Conservation (phyloP, 306 rosid species). For the Glycyrrhiza uralensis region DNA sequence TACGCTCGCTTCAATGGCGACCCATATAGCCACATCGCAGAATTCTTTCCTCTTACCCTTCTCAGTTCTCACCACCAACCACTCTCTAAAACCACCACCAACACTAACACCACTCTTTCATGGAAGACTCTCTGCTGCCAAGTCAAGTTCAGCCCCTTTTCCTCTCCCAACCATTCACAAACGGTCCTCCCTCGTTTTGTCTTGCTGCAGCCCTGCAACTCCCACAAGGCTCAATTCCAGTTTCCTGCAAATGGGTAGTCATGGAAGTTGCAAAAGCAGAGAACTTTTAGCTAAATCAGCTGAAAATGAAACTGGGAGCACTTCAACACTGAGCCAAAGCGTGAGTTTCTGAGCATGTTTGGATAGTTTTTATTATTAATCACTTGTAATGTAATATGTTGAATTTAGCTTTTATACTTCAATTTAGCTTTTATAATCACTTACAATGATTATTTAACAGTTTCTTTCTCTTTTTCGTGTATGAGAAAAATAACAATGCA, state of each 20-base stretch:
- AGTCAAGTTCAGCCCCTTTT: conserved; percentile 17
- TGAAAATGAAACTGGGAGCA: conserved; percentile 37
- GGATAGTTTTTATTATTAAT: no score
- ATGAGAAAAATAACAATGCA: no score
- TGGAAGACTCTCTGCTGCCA: conserved; percentile 3
- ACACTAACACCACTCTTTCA: background rate
- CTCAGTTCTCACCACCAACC: conserved; percentile 28
- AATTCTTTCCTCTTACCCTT: background rate
- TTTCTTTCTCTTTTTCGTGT: no score
- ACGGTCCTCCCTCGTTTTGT: conserved; percentile 18
- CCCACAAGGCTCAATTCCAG: conserved; percentile 17
- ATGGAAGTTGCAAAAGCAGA: conserved; percentile 18
- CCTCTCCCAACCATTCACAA: conserved; percentile 16
- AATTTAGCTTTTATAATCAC: no score
- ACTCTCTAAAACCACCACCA: conserved; percentile 11
- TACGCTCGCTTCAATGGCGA: conserved; percentile 48
- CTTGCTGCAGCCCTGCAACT: background rate
- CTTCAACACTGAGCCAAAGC: conserved; percentile 48
- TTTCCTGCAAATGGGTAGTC: conserved; percentile 44
- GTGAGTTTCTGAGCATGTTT: conserved; percentile 55
- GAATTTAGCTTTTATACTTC: no score
- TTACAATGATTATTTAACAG: no score
- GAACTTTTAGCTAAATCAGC: conserved; percentile 43
- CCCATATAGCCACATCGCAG: conserved; percentile 28
- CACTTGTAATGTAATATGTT: no score